Evolutionary conservation across 805 yeast genomes (phyloP), one percentile per base, ranked within the genome.

Genomic region (Suhomyces vadensis): DNA sequence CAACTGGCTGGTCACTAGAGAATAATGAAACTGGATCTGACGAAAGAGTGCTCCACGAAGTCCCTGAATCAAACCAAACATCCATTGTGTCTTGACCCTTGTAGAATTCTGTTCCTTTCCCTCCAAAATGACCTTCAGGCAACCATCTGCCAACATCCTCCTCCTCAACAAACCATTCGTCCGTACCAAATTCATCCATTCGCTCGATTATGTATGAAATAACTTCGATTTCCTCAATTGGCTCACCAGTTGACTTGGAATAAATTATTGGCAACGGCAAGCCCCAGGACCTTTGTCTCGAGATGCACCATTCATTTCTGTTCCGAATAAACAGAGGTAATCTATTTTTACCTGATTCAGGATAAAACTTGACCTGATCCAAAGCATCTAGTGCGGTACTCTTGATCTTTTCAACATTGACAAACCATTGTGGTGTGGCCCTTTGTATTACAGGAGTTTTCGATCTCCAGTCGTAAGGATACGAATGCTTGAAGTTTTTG

Each of bases 61-160:
- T 80, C 0, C 99, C 99, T 31, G 96, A 86, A 63, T 94, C 99
- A 67, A 94, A 92, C 99, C 99, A 94, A 14, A 94, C 99, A 65
- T 94, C 99, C 90, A 94, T 86, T 0, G 99, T 94, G 54, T 94
- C 99, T 35, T 73, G 77, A 1, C 96, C 92, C 55, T 87, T 85
- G 19, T 58, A 56, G 50, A 74, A 85, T 2, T 69, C 54, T 2
- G 54, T 43, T 0, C 81, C 83, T 22, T 67, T 56, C 13, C 55
- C 61, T 20, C 70, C 63, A 43, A 70, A 68, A 17, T 16, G 33
- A 2, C 64, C 53, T 2, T 69, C 71, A 0, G 97, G 97, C 11
- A 94, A 61, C 97, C 97, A 94, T 48, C 79, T 73, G 14, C 65
- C 64, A 36, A 83, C 67, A 37, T 78, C 77, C 0, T 57, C 63